Base-by-base conservation (phyloP, 768 basidiomycete genomes). In the Russula vinacea region DNA sequence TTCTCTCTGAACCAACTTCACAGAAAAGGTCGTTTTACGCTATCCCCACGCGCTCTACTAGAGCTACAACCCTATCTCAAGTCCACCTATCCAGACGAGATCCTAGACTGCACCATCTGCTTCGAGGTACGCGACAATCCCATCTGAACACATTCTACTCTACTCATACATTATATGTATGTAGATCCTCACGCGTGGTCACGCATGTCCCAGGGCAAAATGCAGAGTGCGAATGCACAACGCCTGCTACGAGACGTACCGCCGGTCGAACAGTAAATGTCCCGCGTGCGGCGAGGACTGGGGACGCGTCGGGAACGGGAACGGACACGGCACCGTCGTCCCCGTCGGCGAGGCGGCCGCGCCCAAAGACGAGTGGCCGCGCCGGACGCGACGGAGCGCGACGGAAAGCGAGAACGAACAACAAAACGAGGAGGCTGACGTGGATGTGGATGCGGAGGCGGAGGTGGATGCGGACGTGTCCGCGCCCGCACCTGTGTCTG, bases 51-150 rank as follows among this genome's bases (percentile, higher is more conserved):
- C 11, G 80, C 90, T 0, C 73, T 91, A 19, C 75, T 91, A 22
- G 93, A 94, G 71, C 84, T 95, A 7, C 74, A 76, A 2, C 79
- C 82, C 0, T 95, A 94, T 71, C 80, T 95, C 64, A 87, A 85
- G 69, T 79, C 82, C 17, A 86, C 83, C 4, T 95, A 87, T 72
- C 78, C 84, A 0, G 85, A 90, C 2, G 88, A 91, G 55, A 74
- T 84, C 17, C 69, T 85, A 3, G 88, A 91, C 67, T 94, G 92
- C 70, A 83, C 82, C 2, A 81, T 88, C 54, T 94, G 92, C 76
- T 71, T 80, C 65, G 87, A 89, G 76, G 89, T 90, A 60, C 16
- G 77, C 73, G 2, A 19, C 16, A 19, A 22, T 44, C 33, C 32
- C 10, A 42, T 13, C n/a, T n/a, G n/a, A 6, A 47, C 19, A 9